Base-by-base conservation (phyloP, 1,284 basidiomycete species). In the Trichosporon sp. region DNA sequence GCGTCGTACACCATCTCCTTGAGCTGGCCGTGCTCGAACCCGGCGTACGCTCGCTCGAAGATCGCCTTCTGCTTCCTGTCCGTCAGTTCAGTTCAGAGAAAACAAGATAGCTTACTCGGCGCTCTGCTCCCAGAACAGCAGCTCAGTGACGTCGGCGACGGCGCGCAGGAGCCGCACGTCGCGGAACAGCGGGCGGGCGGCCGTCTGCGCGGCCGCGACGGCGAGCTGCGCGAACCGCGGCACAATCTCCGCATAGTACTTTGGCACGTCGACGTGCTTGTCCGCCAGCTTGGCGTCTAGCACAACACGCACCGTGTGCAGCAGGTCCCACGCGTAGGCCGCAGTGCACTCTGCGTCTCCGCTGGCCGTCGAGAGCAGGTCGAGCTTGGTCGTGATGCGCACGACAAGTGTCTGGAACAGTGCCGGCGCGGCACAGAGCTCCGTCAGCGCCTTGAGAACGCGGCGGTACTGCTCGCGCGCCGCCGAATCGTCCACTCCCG, bases 321-420 rank as follows among this genome's bases (percentile, higher is more conserved):
- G 85, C n/a, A 97, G 86, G 34, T 93, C 89, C 81, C 93, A 92
- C 0, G 89, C 89, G 78, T 95, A 97, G 11, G 92, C 91, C 1
- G 90, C 88, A 21, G 80, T 84, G 13, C 88, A 85, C 23, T 71
- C 72, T n/a, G 47, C 47, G 7, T 51, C 47, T 9, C 47, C 47
- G 5, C 15, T 75, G 75, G 21, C 23, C 5, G 21, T 58, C 35
- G 76, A 64, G 13, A 81, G 80, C 1, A 91, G 78, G 72, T 94
- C 91, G 29, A 98, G 85, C 80, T 93, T 93, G 1, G 91, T 89
- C 0, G 87, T 88, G 12, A 98, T 84, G 25, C 91, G 89, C 60
- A 93, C 87, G 47, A 93, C 88, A 32, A 81, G 87, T 6, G 87
- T 90, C 78, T 94, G 92, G 81, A 97, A 98, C 29, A 98, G 86